Conservation (phyloP, 83 land plant genomes). For the Thuja plicata region DNA sequence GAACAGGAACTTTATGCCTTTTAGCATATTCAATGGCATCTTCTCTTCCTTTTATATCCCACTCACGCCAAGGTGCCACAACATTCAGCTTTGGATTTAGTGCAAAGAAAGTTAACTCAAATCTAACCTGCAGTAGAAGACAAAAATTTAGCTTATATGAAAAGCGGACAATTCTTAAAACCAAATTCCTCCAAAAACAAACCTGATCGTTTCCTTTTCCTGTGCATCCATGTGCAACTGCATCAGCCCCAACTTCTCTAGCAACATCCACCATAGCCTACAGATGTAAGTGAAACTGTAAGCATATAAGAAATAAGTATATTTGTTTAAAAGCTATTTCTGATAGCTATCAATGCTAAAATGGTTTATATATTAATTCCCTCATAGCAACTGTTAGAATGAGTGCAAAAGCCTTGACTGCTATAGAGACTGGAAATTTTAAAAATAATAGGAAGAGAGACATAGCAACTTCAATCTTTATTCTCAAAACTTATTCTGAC, state of each 20-base stretch:
- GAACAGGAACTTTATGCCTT: slow-evolving; percentile 94
- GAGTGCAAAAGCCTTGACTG: not conserved
- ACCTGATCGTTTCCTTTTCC: slow-evolving; percentile 99
- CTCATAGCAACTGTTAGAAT: not conserved
- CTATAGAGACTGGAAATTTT: not conserved
- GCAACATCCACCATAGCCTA: slow-evolving; percentile 99
- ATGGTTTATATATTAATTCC: not conserved
- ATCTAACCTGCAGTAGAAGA: slow-evolving; percentile 70
- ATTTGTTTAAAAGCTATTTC: not conserved
- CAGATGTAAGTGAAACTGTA: not conserved
- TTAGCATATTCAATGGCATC: slow-evolving; percentile 99
- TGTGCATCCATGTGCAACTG: slow-evolving; percentile 98
- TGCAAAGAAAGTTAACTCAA: slow-evolving; percentile 97
- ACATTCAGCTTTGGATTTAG: slow-evolving; percentile 89
- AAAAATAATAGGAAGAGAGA: not conserved
- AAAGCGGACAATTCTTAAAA: not conserved
- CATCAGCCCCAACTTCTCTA: slow-evolving; percentile 97
- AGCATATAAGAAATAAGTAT: not conserved
- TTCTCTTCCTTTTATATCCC: slow-evolving; percentile 98
- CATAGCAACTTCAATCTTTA: not conserved
- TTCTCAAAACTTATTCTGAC: not conserved
- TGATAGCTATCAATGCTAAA: not conserved
- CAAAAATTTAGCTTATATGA: not conserved
- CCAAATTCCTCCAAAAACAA: not conserved
- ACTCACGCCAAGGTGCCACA: slow-evolving; percentile 99